Evolutionary conservation across 208 protist species (phyloP), one percentile per base, ranked within the genome.

Genomic region (Trypanosoma grayi): DNA sequence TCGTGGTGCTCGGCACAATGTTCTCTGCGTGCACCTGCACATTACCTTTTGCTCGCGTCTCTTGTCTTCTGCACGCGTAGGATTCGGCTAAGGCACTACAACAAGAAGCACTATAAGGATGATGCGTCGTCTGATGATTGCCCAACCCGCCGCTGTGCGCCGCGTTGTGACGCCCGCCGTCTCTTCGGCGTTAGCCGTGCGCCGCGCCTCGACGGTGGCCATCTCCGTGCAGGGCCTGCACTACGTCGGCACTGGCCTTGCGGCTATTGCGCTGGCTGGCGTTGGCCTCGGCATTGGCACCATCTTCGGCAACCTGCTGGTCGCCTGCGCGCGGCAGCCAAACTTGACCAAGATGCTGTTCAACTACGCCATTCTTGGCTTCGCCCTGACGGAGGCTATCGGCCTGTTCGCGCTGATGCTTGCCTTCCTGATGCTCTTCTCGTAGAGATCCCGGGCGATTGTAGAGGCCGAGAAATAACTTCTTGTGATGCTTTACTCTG

Each of bases 351-450:
- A 89, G 75, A 89, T 90, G 85, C 78, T 95, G 37, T 93, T 95
- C 77, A 90, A 92, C 83, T 94, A 94, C 79, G 85, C 85, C 63
- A 92, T 94, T 90, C 83, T 94, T 3, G 88, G 85, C 40, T 94
- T 94, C 70, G 88, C 88, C 55, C 76, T 94, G 69, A 92, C 85
- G 41, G 87, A 94, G 78, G 87, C 87, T 67, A 92, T 94, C 64
- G 87, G 85, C 57, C 75, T 94, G 72, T 94, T 94, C 64, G 82
- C 85, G 3, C 84, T 92, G 73, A 90, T 94, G 85, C 77, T 92
- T 48, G 84, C 88, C 65, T 94, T 94, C 75, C 82, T 94, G 75
- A 94, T 94, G 87, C 81, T 94, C 79, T 94, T 94, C 84, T 92
- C 87, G 40, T 94, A 94, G 72, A 75, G 68, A n/a, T 43, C n/a